Base-by-base conservation (phyloP, 352 stramenopile species). In the Phytophthora sp. region DNA sequence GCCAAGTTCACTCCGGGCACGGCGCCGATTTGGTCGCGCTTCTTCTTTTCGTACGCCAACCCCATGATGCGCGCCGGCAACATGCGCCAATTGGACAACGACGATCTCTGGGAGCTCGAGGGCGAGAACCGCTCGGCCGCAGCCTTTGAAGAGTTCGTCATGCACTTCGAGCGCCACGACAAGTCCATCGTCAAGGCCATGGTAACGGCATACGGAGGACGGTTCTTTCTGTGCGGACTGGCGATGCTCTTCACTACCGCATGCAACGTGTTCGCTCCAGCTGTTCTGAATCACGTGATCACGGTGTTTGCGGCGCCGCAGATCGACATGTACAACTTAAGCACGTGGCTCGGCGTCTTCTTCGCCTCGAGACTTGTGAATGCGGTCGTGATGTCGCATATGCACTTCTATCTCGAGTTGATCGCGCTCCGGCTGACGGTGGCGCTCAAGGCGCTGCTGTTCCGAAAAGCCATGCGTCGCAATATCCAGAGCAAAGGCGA, bases 21-120 rank as follows among this genome's bases (percentile, higher is more conserved):
- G 15, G 52, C 65, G 18, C 54, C 65, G 3, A 46, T 69, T 30
- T 69, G 46, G 52, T 69, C 74, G 21, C 49, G 57, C 4, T 55
- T 87, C 23, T 64, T 85, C 23, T 86, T 90, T 55, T 63, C 57
- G n/a, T 88, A 70, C 63, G 74, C 73, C 35, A 70, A 72, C 18
- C 58, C 70, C 1, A 45, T 88, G 39, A 78, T 90, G 63, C 23
- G 46, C 11, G 3, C 63, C 2, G 79, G 82, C 63, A 82, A 88
- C 41, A 15, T 38, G 39, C 76, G 72, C 1, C 76, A 84, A 63
- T 69, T 91, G 20, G 16, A 80, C 18, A 29, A 60, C 8, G 44
- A 73, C 9, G 79, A 88, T 52, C 20, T 90, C 51, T 85, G 76
- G 73, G 63, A 78, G 15, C 74, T 79, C 24, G 56, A 73, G 13